These are phyloP conservation scores for Mucor lusitanicus DNA, from an alignment of 371 early-diverging fungal species.

Conservation along the genomic window DNA sequence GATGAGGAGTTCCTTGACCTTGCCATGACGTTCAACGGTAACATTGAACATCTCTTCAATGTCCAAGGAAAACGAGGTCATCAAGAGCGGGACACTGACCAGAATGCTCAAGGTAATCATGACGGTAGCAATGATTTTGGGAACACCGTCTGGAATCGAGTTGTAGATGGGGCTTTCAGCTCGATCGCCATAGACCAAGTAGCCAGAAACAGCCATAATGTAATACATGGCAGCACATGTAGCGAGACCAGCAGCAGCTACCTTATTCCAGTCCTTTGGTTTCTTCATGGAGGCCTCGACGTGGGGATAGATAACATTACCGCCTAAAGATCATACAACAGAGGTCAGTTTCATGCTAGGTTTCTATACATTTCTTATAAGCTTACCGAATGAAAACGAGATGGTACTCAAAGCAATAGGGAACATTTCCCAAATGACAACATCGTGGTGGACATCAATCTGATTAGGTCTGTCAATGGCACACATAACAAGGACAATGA, in stretches of 20 bases:
- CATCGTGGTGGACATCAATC: slow-evolving; percentile 34
- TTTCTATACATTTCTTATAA: too few relatives aligned
- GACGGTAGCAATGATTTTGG: slow-evolving; percentile 58
- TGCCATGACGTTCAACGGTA: slow-evolving; percentile 45
- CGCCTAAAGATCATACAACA: slow-evolving; percentile 52
- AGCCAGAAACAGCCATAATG: slow-evolving; percentile 75
- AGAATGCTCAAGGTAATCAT: slow-evolving; percentile 80
- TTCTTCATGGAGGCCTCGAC: slow-evolving; percentile 85
- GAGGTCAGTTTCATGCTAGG: too few relatives aligned
- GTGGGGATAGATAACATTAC: slow-evolving; percentile 82
- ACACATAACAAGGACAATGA: slow-evolving; percentile 50
- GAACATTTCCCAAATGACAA: slow-evolving; percentile 55
- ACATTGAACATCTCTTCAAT: slow-evolving; percentile 59
- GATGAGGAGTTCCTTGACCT: slow-evolving; percentile 18
- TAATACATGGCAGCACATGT: slow-evolving; percentile 79
- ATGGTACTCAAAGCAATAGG: slow-evolving; percentile 66
- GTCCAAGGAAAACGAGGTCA: slow-evolving; percentile 76
- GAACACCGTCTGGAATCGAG: slow-evolving; percentile 66
- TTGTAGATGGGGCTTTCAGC: slow-evolving; percentile 75
- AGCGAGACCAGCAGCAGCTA: slow-evolving; percentile 65
- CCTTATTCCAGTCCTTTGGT: slow-evolving; percentile 74
- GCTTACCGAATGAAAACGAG: slow-evolving; percentile 49
- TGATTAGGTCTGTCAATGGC: slow-evolving; percentile 33
- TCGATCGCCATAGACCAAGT: slow-evolving; percentile 75
- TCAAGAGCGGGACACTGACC: slow-evolving; percentile 74